phyloP scores from a whole-genome alignment of 2,329 filamentous ascomycete species.

The Aspergillus phoenicis region DNA sequence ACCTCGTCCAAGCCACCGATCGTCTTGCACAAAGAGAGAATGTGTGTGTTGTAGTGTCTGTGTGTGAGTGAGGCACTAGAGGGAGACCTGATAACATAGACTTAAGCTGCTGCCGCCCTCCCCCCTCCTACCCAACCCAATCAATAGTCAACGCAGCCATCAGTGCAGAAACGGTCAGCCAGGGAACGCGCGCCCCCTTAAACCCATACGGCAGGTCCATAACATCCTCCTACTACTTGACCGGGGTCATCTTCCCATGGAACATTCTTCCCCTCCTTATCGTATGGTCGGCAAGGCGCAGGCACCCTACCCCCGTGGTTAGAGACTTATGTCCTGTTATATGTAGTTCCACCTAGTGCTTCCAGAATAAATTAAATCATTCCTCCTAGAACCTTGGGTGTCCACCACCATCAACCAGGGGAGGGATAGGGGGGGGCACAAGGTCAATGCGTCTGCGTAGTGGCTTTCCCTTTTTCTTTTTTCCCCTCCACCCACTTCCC shows the following conservation, averaged over 20 bases:
- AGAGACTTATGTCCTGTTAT: too few species aligned
- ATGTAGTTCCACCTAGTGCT: neutral
- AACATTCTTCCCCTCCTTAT: slow-evolving; percentile 2
- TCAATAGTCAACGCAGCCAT: neutral
- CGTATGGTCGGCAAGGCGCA: neutral
- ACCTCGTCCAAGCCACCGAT: neutral
- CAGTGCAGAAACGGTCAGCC: neutral
- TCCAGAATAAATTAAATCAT: neutral
- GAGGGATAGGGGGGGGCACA: neutral
- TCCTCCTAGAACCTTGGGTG: neutral
- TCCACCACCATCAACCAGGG: neutral
- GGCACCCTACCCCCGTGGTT: neutral
- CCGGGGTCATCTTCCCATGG: neutral
- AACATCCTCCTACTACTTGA: neutral
- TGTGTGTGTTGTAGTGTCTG: too few species aligned
- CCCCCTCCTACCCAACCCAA: neutral
- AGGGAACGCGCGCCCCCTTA: neutral
- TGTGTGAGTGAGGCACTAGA: too few species aligned
- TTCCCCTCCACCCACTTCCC: neutral
- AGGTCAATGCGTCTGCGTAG: neutral
- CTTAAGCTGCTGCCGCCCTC: neutral
- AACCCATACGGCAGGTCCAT: neutral
- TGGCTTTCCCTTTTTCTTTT: neutral
- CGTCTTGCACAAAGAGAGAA: neutral
- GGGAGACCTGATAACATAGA: neutral